Conservation (phyloP, 106 monocot genomes). For the Acorus gramineus region DNA sequence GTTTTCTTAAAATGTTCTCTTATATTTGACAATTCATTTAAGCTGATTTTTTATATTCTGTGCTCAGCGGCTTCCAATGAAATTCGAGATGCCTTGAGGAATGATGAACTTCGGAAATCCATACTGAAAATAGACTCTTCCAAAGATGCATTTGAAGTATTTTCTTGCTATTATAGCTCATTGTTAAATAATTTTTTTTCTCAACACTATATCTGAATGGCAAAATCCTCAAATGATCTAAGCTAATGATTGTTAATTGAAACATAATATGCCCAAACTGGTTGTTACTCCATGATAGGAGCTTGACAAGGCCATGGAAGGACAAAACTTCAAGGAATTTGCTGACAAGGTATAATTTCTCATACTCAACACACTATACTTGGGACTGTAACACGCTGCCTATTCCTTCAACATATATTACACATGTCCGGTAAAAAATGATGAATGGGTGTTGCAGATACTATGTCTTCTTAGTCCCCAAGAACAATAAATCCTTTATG, state of each 20-base stretch:
- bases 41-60: not conserved
- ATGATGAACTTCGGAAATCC: constrained; percentile 30
- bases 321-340: constrained; percentile 27
- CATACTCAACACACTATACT: not conserved
- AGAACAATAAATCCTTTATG: not conserved
- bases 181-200: not conserved
- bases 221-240: no score
- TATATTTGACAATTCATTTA: no score
- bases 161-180: not conserved
- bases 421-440: no score
- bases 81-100: constrained; percentile 43
- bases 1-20: no score
- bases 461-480: constrained; percentile 13
- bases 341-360: constrained; percentile 35
- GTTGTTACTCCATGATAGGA: constrained; percentile 22
- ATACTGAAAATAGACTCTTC: constrained; percentile 42
- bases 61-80: constrained; percentile 31
- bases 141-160: constrained; percentile 41
- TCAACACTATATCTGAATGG: not conserved
- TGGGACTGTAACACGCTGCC: no score
- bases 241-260: no score
- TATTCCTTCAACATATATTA: no score
- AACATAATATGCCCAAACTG: not conserved
- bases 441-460: constrained; percentile 9
- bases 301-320: constrained; percentile 45